phyloP scores from a whole-genome alignment of 2,329 filamentous ascomycete species.

The Stagonosporopsis cucurbitacearum region DNA sequence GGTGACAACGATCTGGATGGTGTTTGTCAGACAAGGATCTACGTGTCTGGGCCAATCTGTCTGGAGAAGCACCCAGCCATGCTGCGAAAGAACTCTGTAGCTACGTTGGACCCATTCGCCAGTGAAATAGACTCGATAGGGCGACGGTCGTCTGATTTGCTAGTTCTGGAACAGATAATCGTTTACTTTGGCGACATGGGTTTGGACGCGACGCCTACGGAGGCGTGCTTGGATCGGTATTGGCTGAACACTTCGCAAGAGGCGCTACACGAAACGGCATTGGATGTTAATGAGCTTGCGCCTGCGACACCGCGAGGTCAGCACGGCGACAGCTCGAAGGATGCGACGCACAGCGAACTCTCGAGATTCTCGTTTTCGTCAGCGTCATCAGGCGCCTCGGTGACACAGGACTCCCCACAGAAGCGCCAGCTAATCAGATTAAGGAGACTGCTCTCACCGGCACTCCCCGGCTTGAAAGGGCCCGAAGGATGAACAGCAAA shows the following conservation, averaged over 20 bases:
- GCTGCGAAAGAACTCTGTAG: slow-evolving; percentile 50
- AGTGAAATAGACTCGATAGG: slow-evolving; percentile 21
- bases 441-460: slow-evolving; percentile 31
- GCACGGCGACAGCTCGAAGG: slow-evolving; percentile 7
- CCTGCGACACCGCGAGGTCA: slow-evolving; percentile 5
- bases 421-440: slow-evolving; percentile 34
- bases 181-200: slow-evolving; percentile 52
- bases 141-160: slow-evolving; percentile 33
- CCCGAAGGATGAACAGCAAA: slow-evolving; percentile 20
- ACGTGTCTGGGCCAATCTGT: slow-evolving; percentile 53
- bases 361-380: slow-evolving; percentile 33
- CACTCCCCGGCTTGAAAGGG: slow-evolving; percentile 25
- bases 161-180: slow-evolving; percentile 49
- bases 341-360: slow-evolving; percentile 8
- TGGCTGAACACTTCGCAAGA: slow-evolving; percentile 32
- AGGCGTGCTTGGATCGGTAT: slow-evolving; percentile 41
- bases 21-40: slow-evolving; percentile 30
- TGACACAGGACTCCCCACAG: slow-evolving; percentile 17
- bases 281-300: slow-evolving; percentile 18
- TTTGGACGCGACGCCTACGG: slow-evolving; percentile 38
- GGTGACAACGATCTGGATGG: not conserved
- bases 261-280: slow-evolving; percentile 5
- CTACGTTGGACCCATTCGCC: slow-evolving; percentile 48
- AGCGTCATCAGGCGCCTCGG: slow-evolving; percentile 27
- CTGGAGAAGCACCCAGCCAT: slow-evolving; percentile 40